Evolutionary conservation across 768 basidiomycete genomes (phyloP).

Genomic region (Mrakia gelida): DNA sequence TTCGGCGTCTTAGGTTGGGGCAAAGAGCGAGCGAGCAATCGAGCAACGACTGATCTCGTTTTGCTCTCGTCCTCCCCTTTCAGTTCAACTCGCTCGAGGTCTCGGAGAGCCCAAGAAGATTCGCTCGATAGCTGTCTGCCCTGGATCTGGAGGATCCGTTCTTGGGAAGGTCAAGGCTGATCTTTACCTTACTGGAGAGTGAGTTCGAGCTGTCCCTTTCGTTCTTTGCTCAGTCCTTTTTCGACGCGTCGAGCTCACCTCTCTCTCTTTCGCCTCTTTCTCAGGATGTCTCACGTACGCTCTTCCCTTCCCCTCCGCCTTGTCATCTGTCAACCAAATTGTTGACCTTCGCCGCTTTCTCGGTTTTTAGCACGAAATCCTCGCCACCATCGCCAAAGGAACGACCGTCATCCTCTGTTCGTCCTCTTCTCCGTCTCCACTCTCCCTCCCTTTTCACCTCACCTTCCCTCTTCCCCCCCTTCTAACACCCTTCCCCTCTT

Average conservation of each 20-base stretch:
- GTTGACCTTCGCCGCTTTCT: no score
- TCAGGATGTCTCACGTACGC: conserved; percentile 32
- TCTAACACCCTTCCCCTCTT: conserved; percentile 7
- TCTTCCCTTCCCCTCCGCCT: no score
- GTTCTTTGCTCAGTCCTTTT: background rate
- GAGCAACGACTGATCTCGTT: background rate
- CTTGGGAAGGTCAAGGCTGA: conserved; percentile 70
- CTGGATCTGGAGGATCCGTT: conserved; percentile 79
- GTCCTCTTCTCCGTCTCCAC: conserved; percentile 36
- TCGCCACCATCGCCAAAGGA: conserved; percentile 71
- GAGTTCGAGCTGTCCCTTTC: background rate
- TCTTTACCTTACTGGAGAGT: conserved; percentile 84
- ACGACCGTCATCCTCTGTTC: conserved; percentile 78
- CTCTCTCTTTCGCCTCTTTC: background rate
- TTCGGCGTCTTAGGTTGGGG: conserved; percentile 3
- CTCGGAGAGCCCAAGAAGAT: conserved; percentile 35
- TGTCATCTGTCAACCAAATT: no score
- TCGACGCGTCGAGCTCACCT: background rate
- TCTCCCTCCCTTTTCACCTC: background rate
- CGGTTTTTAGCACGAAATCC: conserved; percentile 68
- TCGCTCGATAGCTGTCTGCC: conserved; percentile 76
- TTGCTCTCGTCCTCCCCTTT: background rate
- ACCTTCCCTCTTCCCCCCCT: background rate
- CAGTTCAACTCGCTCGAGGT: conserved; percentile 36
- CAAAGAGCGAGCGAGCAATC: background rate